phyloP scores from a whole-genome alignment of 306 rosid species.

The Lathyrus oleraceus region DNA sequence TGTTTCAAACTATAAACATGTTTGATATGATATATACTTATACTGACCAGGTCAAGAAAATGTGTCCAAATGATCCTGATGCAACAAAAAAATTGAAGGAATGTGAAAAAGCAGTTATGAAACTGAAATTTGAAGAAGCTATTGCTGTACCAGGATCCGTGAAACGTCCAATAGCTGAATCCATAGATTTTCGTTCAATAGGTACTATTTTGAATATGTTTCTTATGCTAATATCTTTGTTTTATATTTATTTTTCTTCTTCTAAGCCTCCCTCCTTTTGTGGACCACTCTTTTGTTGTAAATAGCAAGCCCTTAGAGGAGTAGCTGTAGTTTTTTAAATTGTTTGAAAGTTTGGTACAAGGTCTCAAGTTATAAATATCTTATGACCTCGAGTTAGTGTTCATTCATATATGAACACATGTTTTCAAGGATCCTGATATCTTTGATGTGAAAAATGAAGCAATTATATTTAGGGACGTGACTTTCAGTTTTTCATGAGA shows the following conservation, averaged over 20 bases:
- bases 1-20: slow-evolving; percentile 2
- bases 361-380: slow-evolving; percentile 17
- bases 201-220: slow-evolving; percentile 55
- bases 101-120: slow-evolving; percentile 95
- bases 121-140: slow-evolving; percentile 95
- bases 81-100: slow-evolving; percentile 90
- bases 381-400: slow-evolving; percentile 6
- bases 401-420: slow-evolving; percentile 15
- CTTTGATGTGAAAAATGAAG: slow-evolving; percentile 5
- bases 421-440: slow-evolving; percentile 29
- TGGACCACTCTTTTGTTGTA: background rate
- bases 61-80: slow-evolving; percentile 88
- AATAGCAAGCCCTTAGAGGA: slow-evolving; percentile 3
- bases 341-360: slow-evolving; percentile 13
- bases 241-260: background rate
- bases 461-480: slow-evolving; percentile 17
- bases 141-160: slow-evolving; percentile 69
- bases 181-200: slow-evolving; percentile 71
- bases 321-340: slow-evolving; percentile 1
- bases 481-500: slow-evolving; percentile 9
- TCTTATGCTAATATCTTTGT: slow-evolving; percentile 18
- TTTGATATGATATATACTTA: slow-evolving; percentile 32
- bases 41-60: slow-evolving; percentile 74
- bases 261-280: background rate
- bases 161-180: slow-evolving; percentile 64